Percentiles rank a stretch among this genome's conserved stretches.
These are phyloP conservation scores for Pseudogymnoascus sp. DNA, from an alignment of 2,329 filamentous ascomycete species.

Conservation along the genomic window DNA sequence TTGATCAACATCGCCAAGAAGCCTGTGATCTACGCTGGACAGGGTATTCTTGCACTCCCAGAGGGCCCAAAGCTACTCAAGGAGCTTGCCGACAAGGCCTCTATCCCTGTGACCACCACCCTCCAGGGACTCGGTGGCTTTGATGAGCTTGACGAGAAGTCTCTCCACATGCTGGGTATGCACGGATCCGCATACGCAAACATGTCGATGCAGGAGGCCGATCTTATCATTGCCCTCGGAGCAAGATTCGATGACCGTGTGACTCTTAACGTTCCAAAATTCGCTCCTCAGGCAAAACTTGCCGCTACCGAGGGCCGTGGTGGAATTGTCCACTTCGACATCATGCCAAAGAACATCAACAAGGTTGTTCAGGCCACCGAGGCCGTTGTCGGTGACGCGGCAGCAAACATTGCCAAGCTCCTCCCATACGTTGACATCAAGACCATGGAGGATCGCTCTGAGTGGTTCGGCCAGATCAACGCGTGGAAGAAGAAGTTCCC, in stretches of 20 bases:
- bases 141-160: slow-evolving; percentile 89
- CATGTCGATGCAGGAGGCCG: slow-evolving; percentile 94
- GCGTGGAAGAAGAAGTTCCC: slow-evolving; percentile 91
- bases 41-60: slow-evolving; percentile 73
- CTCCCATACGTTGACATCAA: slow-evolving; percentile 62
- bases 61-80: slow-evolving; percentile 73
- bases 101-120: slow-evolving; percentile 91
- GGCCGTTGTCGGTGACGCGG: slow-evolving; percentile 88
- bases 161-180: slow-evolving; percentile 98
- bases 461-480: slow-evolving; percentile 85
- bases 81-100: slow-evolving; percentile 81
- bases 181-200: slow-evolving; percentile 96
- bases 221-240: slow-evolving; percentile 90
- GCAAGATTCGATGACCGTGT: slow-evolving; percentile 96
- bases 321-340: slow-evolving; percentile 95
- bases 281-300: slow-evolving; percentile 78
- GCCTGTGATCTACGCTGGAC: slow-evolving; percentile 89
- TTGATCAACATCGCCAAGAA: slow-evolving; percentile 87
- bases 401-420: slow-evolving; percentile 66
- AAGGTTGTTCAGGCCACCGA: slow-evolving; percentile 97
- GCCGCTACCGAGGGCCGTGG: slow-evolving; percentile 80
- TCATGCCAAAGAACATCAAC: slow-evolving; percentile 99
- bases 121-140: slow-evolving; percentile 88
- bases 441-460: slow-evolving; percentile 57
- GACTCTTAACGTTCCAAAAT: slow-evolving; percentile 71